Base-by-base conservation (phyloP, 1,284 basidiomycete species). In the Trichosporon sp. region DNA sequence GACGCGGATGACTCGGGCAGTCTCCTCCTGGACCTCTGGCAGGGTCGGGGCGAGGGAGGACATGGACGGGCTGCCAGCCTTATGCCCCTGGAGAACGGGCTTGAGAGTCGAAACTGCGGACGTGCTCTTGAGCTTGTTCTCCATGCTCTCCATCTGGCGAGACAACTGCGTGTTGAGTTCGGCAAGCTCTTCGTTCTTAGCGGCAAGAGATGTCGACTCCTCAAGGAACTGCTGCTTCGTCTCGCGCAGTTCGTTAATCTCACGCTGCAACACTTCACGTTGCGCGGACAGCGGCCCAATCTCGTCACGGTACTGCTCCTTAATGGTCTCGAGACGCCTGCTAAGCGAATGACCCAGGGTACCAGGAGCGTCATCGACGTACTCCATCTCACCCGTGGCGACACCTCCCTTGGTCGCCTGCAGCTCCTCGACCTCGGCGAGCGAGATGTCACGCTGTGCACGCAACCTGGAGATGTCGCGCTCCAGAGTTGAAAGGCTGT, bases 351-450 rank as follows among this genome's bases (percentile, higher is more conserved):
- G 89, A 63, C 90, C 88, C 26, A 96, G 82, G 40, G 87, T 74
- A 32, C 67, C 69, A 4, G 80, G 75, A 3, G 76, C 72, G 59
- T 80, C 79, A 54, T 79, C 80, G n/a, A 54, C 67, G 19, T 69
- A 65, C 38, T 74, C 74, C 31, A 67, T 32, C 59, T 63, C 59
- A 31, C 32, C 37, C 31, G 35, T 40, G 38, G 43, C 48, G 32
- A 65, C 66, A 5, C 51, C 21, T 40, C 56, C 56, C 35, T 63
- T 70, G 51, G 70, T 69, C 19, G 67, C 89, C 32, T 90, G 88
- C 26, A 99, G 87, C 84, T 98, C 94, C 79, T 96, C 95, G 21
- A 98, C 90, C 81, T 99, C 96, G 1, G 94, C 95, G 69, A 97
- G 84, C 8, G 92, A 89, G 85, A 98, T 89, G 78, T 98, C 96